These are phyloP conservation scores for Emiliania huxleyi DNA, from an alignment of 78 protist genomes.

Conservation along the genomic window DNA sequence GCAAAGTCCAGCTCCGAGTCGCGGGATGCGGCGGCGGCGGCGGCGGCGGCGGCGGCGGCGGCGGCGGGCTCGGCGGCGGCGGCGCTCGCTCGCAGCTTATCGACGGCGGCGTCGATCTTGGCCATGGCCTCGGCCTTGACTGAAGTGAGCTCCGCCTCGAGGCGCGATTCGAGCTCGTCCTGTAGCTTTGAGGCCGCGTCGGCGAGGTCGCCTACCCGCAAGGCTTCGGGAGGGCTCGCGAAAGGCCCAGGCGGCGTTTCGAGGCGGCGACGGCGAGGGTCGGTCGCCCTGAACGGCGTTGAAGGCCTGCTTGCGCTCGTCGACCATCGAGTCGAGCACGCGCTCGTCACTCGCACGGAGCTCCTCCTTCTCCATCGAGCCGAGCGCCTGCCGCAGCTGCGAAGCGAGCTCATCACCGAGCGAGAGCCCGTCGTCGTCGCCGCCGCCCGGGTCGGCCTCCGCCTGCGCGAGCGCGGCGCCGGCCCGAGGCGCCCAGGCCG, in stretches of 20 bases:
- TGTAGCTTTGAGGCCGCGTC: too few species aligned
- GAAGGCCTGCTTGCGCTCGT: not conserved
- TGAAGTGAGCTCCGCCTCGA: not conserved
- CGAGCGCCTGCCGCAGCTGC: too few species aligned
- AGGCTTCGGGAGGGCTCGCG: not conserved
- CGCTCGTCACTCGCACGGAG: not conserved
- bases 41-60: not conserved
- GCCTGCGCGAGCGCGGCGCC: too few species aligned
- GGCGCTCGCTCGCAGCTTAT: not conserved
- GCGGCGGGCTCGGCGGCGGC: not conserved
- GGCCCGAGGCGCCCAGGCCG: too few species aligned
- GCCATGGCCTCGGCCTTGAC: not conserved
- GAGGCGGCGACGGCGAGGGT: too few species aligned
- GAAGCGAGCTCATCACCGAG: too few species aligned
- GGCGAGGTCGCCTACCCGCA: too few species aligned
- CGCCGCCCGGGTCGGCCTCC: too few species aligned
- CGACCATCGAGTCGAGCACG: not conserved
- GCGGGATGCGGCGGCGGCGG: not conserved
- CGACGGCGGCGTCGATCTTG: not conserved
- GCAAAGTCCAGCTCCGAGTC: not conserved
- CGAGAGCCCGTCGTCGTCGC: too few species aligned
- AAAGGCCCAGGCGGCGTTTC: not conserved
- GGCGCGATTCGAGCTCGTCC: not conserved
- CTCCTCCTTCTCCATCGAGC: too few species aligned
- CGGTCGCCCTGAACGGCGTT: not conserved